These are phyloP conservation scores for Deuterostichococcus epilithicus DNA, from an alignment of 139 green algal species.

Conservation along the genomic window DNA sequence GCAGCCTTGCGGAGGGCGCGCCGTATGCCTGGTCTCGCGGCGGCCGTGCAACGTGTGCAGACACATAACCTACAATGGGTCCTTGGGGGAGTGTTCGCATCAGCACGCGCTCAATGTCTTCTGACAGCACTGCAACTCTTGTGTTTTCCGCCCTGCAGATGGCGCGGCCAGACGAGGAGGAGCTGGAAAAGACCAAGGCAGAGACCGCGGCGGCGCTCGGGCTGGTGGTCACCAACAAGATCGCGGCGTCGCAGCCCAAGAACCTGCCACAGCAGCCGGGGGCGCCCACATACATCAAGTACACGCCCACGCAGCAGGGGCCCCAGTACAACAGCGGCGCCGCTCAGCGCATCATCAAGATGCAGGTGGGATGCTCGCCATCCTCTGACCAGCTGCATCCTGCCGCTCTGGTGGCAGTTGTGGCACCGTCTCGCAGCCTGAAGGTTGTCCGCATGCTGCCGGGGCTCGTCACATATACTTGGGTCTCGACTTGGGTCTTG, in stretches of 20 bases:
- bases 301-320: slow-evolving; percentile 82
- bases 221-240: slow-evolving; percentile 69
- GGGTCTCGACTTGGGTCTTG: too few species aligned
- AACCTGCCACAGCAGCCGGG: slow-evolving; percentile 69
- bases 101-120: background rate
- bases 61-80: too few species aligned
- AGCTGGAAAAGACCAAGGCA: slow-evolving; percentile 55
- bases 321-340: slow-evolving; percentile 60
- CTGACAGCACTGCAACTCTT: too few species aligned
- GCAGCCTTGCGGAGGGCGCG: too few species aligned
- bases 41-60: too few species aligned
- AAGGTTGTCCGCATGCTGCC: too few species aligned
- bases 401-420: too few species aligned
- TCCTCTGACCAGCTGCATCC: too few species aligned
- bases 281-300: slow-evolving; percentile 89
- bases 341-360: slow-evolving; percentile 90
- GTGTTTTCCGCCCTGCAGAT: slow-evolving; percentile 35
- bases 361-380: slow-evolving; percentile 49
- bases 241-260: slow-evolving; percentile 71
- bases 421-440: too few species aligned
- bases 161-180: slow-evolving; percentile 74
- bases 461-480: too few species aligned
- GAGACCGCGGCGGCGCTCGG: slow-evolving; percentile 73
- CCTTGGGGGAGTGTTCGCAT: background rate
- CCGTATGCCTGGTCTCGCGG: too few species aligned